A percentile compares a stretch with the other conserved stretches of the same genome.
phyloP scores from a whole-genome alignment of 306 rosid genomes.

The Cyamopsis tetragonoloba region DNA sequence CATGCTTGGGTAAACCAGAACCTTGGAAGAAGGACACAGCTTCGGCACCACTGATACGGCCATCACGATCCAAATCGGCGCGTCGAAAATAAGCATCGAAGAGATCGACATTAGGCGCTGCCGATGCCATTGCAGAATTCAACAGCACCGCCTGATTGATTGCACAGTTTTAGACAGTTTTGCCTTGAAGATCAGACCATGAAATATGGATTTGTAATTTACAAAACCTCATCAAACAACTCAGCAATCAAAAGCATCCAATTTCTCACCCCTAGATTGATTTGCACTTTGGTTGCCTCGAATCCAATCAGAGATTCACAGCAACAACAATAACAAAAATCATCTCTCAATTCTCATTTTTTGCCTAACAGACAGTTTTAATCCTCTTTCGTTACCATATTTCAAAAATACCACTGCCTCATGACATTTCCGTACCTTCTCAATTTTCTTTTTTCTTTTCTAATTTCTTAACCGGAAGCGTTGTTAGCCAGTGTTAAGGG shows the following conservation, averaged over 20 bases:
- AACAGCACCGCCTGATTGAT: constrained; percentile 24
- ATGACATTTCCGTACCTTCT: neutral
- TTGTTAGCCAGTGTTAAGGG: too few relatives aligned
- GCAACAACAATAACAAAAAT: neutral
- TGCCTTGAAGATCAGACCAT: constrained; percentile 48
- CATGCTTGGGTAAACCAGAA: constrained; percentile 77
- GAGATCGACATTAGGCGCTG: constrained; percentile 80
- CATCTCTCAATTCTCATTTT: constrained; percentile 10
- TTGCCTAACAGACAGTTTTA: constrained; percentile 14
- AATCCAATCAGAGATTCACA: neutral
- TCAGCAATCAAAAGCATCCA: neutral
- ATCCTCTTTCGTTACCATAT: constrained; percentile 17
- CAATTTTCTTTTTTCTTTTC: too few relatives aligned
- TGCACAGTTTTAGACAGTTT: neutral
- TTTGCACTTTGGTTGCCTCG: constrained; percentile 21
- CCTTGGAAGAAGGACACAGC: constrained; percentile 95
- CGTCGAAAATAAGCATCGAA: constrained; percentile 91
- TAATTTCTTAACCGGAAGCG: too few relatives aligned
- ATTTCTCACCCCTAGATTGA: constrained; percentile 4
- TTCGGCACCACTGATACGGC: constrained; percentile 90
- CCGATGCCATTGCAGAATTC: constrained; percentile 62
- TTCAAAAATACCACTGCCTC: constrained; percentile 36
- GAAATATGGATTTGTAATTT: neutral
- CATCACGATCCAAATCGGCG: constrained; percentile 98
- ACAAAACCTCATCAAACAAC: constrained; percentile 20